These are phyloP conservation scores for Paecilomyces formosus DNA, from an alignment of 2,329 filamentous ascomycete genomes.

Conservation along the genomic window DNA sequence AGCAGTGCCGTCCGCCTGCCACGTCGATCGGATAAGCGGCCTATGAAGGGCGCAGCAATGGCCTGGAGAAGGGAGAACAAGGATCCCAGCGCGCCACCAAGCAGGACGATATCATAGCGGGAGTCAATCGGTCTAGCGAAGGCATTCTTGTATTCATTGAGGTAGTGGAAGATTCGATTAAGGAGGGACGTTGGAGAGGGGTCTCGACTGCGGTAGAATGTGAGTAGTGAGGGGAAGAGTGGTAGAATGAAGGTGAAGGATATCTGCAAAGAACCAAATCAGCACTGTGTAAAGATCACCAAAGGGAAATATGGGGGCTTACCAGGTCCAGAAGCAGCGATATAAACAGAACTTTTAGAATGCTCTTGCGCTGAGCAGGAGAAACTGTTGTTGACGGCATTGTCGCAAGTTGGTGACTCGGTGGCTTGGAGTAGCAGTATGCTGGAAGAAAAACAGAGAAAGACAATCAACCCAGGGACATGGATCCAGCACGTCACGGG, in stretches of 20 bases:
- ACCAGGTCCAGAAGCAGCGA: slow-evolving; percentile 87
- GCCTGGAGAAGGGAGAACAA: slow-evolving; percentile 91
- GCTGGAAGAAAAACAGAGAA: not conserved
- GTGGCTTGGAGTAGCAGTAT: not conserved
- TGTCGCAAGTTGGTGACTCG: not conserved
- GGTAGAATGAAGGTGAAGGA: slow-evolving; percentile 98
- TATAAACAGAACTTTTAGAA: slow-evolving; percentile 79
- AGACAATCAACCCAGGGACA: not conserved
- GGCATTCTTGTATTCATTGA: slow-evolving; percentile 91
- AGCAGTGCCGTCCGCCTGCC: slow-evolving; percentile 81
- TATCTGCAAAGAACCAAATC: slow-evolving; percentile 51
- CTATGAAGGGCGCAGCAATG: slow-evolving; percentile 85
- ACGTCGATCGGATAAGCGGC: slow-evolving; percentile 77
- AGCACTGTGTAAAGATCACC: slow-evolving; percentile 1
- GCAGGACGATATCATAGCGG: slow-evolving; percentile 90
- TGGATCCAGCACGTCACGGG: not conserved
- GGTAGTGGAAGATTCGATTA: slow-evolving; percentile 67
- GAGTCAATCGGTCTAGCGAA: slow-evolving; percentile 92
- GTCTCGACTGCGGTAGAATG: slow-evolving; percentile 89
- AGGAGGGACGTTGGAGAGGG: slow-evolving; percentile 58
- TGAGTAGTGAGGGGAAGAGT: slow-evolving; percentile 87
- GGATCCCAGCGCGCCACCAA: slow-evolving; percentile 88
- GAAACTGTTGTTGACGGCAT: slow-evolving; percentile 35
- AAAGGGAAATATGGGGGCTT: slow-evolving; percentile 23
- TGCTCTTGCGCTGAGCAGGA: slow-evolving; percentile 59